phyloP scores from a whole-genome alignment of 2,329 filamentous ascomycete species.

The Phialocephala subalpina region DNA sequence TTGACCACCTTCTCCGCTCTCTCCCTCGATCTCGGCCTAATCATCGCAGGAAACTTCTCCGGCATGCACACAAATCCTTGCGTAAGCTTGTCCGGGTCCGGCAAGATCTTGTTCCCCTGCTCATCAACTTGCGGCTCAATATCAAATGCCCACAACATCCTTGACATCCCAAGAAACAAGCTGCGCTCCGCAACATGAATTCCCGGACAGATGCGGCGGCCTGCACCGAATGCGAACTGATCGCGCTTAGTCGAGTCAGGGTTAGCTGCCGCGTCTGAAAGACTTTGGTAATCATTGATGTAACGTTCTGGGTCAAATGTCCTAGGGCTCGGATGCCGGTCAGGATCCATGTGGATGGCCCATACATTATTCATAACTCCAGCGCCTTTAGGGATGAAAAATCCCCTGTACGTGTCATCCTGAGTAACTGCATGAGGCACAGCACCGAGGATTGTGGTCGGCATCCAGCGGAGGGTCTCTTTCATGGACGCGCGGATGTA shows the following conservation, averaged over 20 bases:
- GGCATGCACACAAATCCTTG: too few species aligned
- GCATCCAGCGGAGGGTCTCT: conserved; percentile 54
- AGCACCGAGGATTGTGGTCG: conserved; percentile 53
- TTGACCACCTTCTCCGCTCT: too few species aligned
- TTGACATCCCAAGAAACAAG: conserved; percentile 9
- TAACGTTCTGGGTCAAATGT: conserved; percentile 51
- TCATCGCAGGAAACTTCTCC: too few species aligned
- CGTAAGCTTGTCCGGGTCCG: too few species aligned
- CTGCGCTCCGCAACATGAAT: conserved; percentile 48
- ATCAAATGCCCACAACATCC: conserved; percentile 27
- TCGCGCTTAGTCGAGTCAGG: conserved; percentile 51
- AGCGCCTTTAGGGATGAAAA: conserved; percentile 38
- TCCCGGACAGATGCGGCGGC: conserved; percentile 61
- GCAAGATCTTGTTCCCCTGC: conserved; percentile 6
- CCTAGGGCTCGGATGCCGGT: conserved; percentile 48
- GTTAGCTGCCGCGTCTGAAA: conserved; percentile 44
- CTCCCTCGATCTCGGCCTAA: too few species aligned
- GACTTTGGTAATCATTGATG: conserved; percentile 21
- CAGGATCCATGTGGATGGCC: conserved; percentile 45
- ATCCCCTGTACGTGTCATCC: background rate
- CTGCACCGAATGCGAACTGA: conserved; percentile 46
- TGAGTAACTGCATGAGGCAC: conserved; percentile 16
- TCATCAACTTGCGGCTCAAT: conserved; percentile 53
- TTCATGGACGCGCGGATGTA: conserved; percentile 55
- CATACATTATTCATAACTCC: conserved; percentile 47